Conservation (phyloP, 2,329 filamentous ascomycete genomes). For the Diaporthe sp. region DNA sequence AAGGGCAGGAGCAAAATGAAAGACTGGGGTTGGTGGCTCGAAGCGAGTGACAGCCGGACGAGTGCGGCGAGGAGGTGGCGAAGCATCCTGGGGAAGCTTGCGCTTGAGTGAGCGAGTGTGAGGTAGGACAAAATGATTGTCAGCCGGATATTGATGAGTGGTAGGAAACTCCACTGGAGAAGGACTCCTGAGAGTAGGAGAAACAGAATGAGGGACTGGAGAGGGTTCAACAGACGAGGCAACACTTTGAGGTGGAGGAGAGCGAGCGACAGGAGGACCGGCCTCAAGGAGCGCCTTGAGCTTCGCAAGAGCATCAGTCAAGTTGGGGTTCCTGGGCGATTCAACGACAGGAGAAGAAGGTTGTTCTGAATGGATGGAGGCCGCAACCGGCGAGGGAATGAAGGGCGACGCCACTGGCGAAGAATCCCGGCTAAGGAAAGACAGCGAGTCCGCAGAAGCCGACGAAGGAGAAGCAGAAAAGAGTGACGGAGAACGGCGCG, state of each 20-base stretch:
- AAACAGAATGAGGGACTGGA: not conserved
- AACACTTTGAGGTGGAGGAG: not conserved
- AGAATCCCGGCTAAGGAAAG: not conserved
- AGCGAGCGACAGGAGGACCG: slow-evolving; percentile 1
- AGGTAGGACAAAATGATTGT: not conserved
- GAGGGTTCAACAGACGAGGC: not conserved
- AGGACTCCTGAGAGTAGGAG: not conserved
- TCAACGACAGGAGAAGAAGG: not conserved
- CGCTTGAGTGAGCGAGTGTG: slow-evolving; percentile 21
- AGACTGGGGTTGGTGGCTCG: not conserved
- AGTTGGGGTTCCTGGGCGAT: not conserved
- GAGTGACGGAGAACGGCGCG: slow-evolving; percentile 11
- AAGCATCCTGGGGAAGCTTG: slow-evolving; percentile 21
- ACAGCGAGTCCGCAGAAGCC: not conserved
- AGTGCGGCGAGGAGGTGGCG: slow-evolving; percentile 4
- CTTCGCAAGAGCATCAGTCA: slow-evolving; percentile 4
- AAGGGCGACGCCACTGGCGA: not conserved
- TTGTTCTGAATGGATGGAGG: not conserved
- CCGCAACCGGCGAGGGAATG: not conserved
- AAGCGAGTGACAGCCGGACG: slow-evolving; percentile 19
- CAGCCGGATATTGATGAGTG: too few species aligned
- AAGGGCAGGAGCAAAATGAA: slow-evolving; percentile 1
- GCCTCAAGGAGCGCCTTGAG: not conserved
- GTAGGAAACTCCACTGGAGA: not conserved
- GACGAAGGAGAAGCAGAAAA: not conserved